phyloP scores from a whole-genome alignment of 306 rosid genomes.

The Boehmeria nivea region DNA sequence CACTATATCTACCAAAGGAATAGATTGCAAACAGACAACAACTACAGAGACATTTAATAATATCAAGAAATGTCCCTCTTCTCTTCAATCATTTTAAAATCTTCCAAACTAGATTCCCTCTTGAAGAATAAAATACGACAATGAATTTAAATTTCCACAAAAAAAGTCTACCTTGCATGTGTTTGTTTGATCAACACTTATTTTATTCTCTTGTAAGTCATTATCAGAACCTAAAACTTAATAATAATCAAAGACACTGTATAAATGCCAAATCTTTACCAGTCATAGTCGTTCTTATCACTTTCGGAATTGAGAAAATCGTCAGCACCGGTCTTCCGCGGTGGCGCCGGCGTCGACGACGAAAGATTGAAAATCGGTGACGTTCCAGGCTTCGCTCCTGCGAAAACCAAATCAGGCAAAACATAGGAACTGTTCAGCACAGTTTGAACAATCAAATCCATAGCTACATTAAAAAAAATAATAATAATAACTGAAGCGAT shows the following conservation, averaged over 20 bases:
- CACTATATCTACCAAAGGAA: background rate
- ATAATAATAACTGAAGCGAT: background rate
- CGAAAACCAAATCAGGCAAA: too few species aligned
- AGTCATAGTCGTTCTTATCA: slow-evolving; percentile 84
- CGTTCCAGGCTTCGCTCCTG: slow-evolving; percentile 53
- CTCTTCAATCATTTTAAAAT: background rate
- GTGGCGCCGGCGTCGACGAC: slow-evolving; percentile 50
- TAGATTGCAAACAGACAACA: background rate
- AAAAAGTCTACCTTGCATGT: background rate
- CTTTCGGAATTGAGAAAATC: slow-evolving; percentile 76
- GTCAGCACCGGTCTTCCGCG: slow-evolving; percentile 57
- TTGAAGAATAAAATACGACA: background rate
- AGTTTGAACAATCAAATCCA: too few species aligned
- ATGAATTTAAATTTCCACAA: slow-evolving; percentile 1
- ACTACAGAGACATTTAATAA: background rate
- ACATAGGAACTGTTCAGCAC: too few species aligned
- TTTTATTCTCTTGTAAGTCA: background rate
- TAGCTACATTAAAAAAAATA: too few species aligned
- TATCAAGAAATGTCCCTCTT: background rate
- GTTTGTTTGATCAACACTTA: background rate
- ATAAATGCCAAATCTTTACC: slow-evolving; percentile 42
- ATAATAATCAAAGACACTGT: background rate
- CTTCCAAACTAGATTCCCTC: background rate
- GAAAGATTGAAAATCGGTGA: slow-evolving; percentile 58
- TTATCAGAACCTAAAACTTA: background rate